phyloP scores from a whole-genome alignment of 108 stramenopile species.

The Parmales sp. region DNA sequence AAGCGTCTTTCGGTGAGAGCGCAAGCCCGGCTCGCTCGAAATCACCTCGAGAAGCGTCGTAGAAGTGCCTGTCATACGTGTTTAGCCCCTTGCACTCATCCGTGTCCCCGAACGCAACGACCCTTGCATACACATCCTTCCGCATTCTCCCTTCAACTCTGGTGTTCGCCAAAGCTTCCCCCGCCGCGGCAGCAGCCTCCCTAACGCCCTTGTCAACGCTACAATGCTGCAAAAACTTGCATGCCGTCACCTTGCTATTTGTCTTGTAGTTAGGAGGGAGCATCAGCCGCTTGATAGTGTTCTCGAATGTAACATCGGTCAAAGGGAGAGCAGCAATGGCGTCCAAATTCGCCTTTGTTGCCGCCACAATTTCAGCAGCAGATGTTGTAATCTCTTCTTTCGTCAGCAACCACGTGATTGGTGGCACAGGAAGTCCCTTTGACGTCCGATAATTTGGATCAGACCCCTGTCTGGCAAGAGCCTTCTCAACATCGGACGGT shows the following conservation, averaged over 20 bases:
- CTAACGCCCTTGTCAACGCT: slow-evolving; percentile 22
- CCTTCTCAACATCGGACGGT: slow-evolving; percentile 23
- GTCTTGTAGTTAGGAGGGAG: slow-evolving; percentile 39
- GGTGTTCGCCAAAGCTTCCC: slow-evolving; percentile 18
- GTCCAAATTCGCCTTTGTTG: slow-evolving; percentile 23
- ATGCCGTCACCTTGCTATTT: slow-evolving; percentile 24
- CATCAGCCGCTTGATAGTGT: slow-evolving; percentile 31
- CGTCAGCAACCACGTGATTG: slow-evolving; percentile 32
- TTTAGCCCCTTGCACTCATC: neutral
- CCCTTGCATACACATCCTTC: slow-evolving; percentile 31
- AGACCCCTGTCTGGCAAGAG: slow-evolving; percentile 18
- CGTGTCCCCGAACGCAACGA: slow-evolving; percentile 24
- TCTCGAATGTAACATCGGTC: slow-evolving; percentile 29
- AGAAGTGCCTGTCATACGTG: slow-evolving; percentile 30
- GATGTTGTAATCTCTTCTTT: slow-evolving; percentile 18
- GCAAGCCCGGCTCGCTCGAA: slow-evolving; percentile 40
- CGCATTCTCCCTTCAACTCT: slow-evolving; percentile 29
- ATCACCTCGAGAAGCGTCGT: slow-evolving; percentile 17
- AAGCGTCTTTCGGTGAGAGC: slow-evolving; percentile 17
- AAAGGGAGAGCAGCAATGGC: slow-evolving; percentile 22
- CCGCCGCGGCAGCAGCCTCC: slow-evolving; percentile 30
- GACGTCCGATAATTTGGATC: neutral
- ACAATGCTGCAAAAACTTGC: slow-evolving; percentile 41
- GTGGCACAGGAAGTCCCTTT: slow-evolving; percentile 20
- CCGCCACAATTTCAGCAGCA: slow-evolving; percentile 17